Evolutionary conservation across 2,329 filamentous ascomycete genomes (phyloP), one percentile per base, ranked within the genome.

Genomic region (Fusarium papillatum): DNA sequence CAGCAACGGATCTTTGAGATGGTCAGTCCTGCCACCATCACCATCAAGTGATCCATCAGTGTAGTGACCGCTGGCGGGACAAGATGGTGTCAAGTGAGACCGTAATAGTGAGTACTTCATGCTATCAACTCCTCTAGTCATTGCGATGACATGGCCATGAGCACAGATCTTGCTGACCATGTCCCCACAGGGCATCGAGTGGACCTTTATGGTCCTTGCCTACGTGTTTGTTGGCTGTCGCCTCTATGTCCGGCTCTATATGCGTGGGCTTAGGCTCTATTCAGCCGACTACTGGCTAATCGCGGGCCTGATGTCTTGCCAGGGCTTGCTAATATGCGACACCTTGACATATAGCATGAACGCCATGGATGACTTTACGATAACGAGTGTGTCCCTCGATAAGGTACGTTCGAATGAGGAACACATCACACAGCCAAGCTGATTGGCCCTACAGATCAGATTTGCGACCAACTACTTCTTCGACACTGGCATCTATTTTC

Each of bases 381-480:
- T 64, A 19, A 19, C 16, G 0, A 64, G 48, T 5, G 43, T 26
- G 43, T 64, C 62, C 5, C 62, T 64, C 5, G 62, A 48, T 7
- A 64, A 64, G 62, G 62, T 64, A 7, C 2, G 31, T 31, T 59
- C 7, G 14, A 4, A n/a, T 1, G 4, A 16, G 2, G 14, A 24
- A 16, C 7, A 17, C 22, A 10, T 17, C 22, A 6, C 7, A 26
- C 4, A 17, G 10, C 10, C 1, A 5, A 24, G n/a, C 60, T 48
- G n/a, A 63, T 7, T 29, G 5, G 2, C 3, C 3, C 11, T 7
- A 8, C 29, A 76, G 70, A 68, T 73, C 19, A 60, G 70, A n/a
- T 80, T 79, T 24, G 68, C 78, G 3, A 73, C 73, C 2, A 80
- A 79, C 61, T 80, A 80, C 64, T 75, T 80, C 46, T 80, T 80